Conservation (phyloP, 2,329 filamentous ascomycete species). For the Fusarium torreyae region DNA sequence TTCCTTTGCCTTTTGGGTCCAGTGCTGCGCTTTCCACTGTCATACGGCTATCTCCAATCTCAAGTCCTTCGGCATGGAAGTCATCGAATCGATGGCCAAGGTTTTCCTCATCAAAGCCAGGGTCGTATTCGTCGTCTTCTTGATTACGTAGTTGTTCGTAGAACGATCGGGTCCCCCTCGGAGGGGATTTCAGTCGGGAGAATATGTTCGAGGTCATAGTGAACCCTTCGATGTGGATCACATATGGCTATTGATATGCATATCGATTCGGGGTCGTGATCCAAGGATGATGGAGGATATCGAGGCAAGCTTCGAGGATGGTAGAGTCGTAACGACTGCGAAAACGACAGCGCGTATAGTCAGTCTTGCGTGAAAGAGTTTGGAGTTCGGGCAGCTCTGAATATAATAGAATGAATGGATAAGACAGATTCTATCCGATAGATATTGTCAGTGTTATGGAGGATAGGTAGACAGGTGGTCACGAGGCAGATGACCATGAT, state of each 20-base stretch:
- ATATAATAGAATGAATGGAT: not conserved
- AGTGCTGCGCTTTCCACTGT: conserved; percentile 58
- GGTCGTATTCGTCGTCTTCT: conserved; percentile 59
- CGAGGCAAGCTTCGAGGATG: not conserved
- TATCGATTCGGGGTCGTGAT: conserved; percentile 30
- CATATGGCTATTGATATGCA: conserved; percentile 21
- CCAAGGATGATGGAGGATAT: not conserved
- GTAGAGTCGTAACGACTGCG: not conserved
- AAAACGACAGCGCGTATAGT: not conserved
- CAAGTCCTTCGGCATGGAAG: conserved; percentile 64
- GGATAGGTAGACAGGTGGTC: conserved; percentile 29
- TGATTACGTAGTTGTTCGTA: conserved; percentile 65
- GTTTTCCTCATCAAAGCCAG: conserved; percentile 68
- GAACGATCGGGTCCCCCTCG: conserved; percentile 58
- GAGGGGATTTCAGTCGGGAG: conserved; percentile 57
- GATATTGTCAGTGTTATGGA: conserved; percentile 10
- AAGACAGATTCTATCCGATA: conserved; percentile 1
- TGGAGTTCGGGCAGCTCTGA: not conserved
- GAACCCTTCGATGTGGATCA: conserved; percentile 25
- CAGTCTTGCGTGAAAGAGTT: not conserved
- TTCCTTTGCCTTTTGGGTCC: conserved; percentile 38
- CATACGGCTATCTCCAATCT: conserved; percentile 62
- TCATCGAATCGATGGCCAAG: conserved; percentile 66
- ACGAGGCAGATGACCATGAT: conserved; percentile 44
- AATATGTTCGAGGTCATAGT: conserved; percentile 66